phyloP scores from a whole-genome alignment of 2,329 filamentous ascomycete species.

The Penicillium nordicum region DNA sequence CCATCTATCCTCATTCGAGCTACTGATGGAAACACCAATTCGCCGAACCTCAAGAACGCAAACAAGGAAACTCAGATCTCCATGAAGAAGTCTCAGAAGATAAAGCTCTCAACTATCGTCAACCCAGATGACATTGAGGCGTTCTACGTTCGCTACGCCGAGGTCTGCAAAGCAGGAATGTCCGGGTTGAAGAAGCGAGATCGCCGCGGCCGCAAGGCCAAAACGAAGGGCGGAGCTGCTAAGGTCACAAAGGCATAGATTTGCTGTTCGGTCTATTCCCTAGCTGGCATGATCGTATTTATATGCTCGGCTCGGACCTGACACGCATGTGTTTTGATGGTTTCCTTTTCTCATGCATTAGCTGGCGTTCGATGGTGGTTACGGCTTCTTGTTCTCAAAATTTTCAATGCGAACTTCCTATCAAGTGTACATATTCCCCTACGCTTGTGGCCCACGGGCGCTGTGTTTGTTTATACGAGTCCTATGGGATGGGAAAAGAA shows the following conservation, averaged over 20 bases:
- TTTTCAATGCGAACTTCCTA: constrained; percentile 11
- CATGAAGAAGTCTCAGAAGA: constrained; percentile 52
- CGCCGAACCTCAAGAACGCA: constrained; percentile 37
- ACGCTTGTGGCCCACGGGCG: constrained; percentile 4
- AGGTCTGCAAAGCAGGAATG: constrained; percentile 89
- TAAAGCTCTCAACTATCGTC: constrained; percentile 82
- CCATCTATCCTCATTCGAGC: constrained; percentile 78
- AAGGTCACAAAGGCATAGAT: constrained; percentile 33
- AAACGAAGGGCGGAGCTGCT: constrained; percentile 45
- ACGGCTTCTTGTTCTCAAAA: constrained; percentile 4
- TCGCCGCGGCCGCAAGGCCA: constrained; percentile 65
- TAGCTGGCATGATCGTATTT: neutral
- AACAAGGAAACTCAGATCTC: constrained; percentile 38
- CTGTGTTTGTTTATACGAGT: constrained; percentile 5
- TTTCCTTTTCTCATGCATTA: constrained; percentile 23
- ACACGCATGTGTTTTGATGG: neutral
- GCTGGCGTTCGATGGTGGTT: constrained; percentile 24
- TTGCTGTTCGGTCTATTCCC: constrained; percentile 3
- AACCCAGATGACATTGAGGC: constrained; percentile 68
- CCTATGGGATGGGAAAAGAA: neutral
- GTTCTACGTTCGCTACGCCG: constrained; percentile 84
- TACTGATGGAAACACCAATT: constrained; percentile 68
- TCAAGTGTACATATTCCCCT: constrained; percentile 19
- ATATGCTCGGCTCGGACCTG: neutral
- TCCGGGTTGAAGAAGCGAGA: constrained; percentile 86